These are phyloP conservation scores for Trichoderma atroviride DNA, from an alignment of 2,329 filamentous ascomycete genomes.

Conservation along the genomic window DNA sequence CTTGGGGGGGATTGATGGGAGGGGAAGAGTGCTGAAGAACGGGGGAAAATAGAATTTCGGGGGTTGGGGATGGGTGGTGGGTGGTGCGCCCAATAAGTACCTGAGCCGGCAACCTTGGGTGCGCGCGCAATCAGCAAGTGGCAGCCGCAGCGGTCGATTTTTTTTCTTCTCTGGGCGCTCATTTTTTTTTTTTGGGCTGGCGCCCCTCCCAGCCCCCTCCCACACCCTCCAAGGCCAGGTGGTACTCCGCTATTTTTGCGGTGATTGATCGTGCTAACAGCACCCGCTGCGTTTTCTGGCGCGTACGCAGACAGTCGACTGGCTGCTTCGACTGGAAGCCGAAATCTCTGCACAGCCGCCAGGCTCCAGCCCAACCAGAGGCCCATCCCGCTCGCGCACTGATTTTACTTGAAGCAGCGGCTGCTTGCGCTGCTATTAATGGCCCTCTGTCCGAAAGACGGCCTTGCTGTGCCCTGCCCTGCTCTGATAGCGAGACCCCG, in stretches of 20 bases:
- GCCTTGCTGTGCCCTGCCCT: not conserved
- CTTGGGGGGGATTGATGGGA: conserved; percentile 35
- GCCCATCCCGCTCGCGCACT: not conserved
- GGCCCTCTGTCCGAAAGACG: conserved; percentile 6
- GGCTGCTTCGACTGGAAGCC: not conserved
- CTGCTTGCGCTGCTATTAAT: conserved; percentile 2
- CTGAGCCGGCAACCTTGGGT: conserved; percentile 32
- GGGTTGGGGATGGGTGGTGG: conserved; percentile 38
- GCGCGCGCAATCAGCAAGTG: conserved; percentile 40
- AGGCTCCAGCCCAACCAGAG: conserved; percentile 8
- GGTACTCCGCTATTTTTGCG: conserved; percentile 12
- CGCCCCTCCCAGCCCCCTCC: conserved; percentile 27
- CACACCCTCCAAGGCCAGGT: conserved; percentile 20
- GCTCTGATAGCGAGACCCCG: conserved; percentile 18
- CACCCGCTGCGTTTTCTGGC: conserved; percentile 24
- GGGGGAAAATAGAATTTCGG: conserved; percentile 37
- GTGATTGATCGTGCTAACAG: conserved; percentile 23
- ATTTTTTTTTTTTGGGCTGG: conserved; percentile 21
- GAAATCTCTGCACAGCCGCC: conserved; percentile 22
- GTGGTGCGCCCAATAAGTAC: conserved; percentile 44
- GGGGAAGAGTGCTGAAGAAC: conserved; percentile 37
- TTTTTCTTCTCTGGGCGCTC: not conserved
- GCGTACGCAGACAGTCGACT: conserved; percentile 1
- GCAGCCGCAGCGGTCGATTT: conserved; percentile 30
- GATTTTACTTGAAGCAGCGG: not conserved